These are phyloP conservation scores for Trichoderma atrobrunneum DNA, from an alignment of 2,329 filamentous ascomycete species.

Conservation along the genomic window DNA sequence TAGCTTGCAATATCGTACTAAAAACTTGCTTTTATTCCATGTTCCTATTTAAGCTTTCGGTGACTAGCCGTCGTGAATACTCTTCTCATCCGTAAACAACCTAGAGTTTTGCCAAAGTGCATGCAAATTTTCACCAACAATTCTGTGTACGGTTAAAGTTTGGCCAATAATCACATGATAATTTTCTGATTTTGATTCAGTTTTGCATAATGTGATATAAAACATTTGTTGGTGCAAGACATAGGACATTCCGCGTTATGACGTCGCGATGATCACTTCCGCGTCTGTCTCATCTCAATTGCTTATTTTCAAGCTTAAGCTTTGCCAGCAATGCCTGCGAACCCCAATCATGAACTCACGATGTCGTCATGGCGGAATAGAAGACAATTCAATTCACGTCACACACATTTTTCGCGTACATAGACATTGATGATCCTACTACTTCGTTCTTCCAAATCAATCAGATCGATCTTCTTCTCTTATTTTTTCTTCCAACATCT, in stretches of 20 bases:
- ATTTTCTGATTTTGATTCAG: not conserved
- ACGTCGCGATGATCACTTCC: conserved; percentile 5
- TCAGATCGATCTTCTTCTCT: not conserved
- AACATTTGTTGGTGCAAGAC: not conserved
- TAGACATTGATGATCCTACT: not conserved
- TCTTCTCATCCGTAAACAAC: not conserved
- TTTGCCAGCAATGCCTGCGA: not conserved
- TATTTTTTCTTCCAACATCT: not conserved
- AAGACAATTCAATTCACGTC: not conserved
- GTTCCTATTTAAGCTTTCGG: not conserved
- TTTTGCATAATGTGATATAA: not conserved
- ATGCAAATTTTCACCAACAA: not conserved
- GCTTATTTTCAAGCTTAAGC: not conserved
- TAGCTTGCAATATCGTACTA: not conserved
- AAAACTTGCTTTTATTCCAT: not conserved
- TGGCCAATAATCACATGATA: not conserved
- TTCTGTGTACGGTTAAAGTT: not conserved
- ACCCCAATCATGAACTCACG: conserved; percentile 1
- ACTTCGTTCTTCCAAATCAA: not conserved
- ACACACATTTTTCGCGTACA: not conserved
- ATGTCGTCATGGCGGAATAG: conserved; percentile 2
- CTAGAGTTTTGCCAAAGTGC: too few species aligned
- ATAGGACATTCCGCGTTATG: not conserved
- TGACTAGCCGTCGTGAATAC: too few species aligned
- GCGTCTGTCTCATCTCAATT: not conserved